Base-by-base conservation (phyloP, 2,329 filamentous ascomycete species). In the Colletotrichum limetticola region DNA sequence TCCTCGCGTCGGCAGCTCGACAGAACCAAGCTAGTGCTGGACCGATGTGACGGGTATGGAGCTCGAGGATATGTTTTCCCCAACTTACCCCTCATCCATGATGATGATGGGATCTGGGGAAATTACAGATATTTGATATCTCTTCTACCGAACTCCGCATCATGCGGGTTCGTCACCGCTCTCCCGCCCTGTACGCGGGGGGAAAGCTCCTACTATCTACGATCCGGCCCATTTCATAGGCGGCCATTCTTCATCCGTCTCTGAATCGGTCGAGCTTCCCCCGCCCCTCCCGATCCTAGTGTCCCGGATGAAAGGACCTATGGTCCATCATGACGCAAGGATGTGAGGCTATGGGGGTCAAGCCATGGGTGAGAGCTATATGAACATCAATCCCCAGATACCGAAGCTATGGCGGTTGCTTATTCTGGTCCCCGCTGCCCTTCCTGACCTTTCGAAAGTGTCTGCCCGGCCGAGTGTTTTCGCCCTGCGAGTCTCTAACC, bases 11-110 rank as follows among this genome's bases (percentile, higher is more conserved):
- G 22, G 32, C 26, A 37, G 56, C 37, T 35, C 66, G 24, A 55
- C 32, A n/a, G 9, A 26, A 14, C 16, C 49, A 42, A 53, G 53
- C 65, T 32, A 68, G 30, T 63, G 37, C 42, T 56, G 52, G 8
- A 4, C 49, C 32, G 46, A 58, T 68, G 64, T 58, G 42, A 61
- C 68, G 68, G 37, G 28, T 14, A 55, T 59, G 55, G 55, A 68
- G 57, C 37, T 59, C 53, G 24, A 14, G 37, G 35, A 60, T 22
- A 70, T 22, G 35, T 24, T 22, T 46, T 58, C 69, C 46, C 53
- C 66, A 72, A 56, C 14, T 53, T 70, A 70, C 66, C 70, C 70
- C 66, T 64, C 70, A 67, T 55, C 64, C 32, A 56, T 12, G 16
- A 49, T 37, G 58, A 22, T 60, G 32, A 9, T 22, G 30, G 7